These are phyloP conservation scores for Citrus inodora DNA, from an alignment of 345 rosid genomes.

Conservation along the genomic window DNA sequence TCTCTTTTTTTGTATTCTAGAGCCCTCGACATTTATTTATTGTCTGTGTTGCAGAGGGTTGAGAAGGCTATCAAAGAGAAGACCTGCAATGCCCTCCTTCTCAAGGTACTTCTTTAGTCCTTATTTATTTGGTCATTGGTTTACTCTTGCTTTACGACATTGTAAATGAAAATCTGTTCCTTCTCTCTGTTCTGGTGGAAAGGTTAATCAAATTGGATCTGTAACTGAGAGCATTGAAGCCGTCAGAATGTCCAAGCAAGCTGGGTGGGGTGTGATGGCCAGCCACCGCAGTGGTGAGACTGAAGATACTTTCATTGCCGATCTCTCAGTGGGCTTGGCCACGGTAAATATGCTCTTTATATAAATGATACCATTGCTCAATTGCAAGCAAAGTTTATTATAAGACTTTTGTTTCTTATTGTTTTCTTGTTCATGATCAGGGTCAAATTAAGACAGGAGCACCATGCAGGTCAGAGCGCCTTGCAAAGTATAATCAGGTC, in stretches of 20 bases:
- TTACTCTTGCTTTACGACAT: background rate
- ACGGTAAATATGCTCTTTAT: constrained; percentile 46
- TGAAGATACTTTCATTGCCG: constrained; percentile 96
- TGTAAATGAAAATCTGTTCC: background rate
- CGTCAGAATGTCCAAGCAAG: constrained; percentile 92
- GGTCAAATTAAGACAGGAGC: constrained; percentile 99
- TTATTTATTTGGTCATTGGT: background rate
- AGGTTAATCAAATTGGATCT: constrained; percentile 98
- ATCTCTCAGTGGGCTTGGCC: constrained; percentile 88
- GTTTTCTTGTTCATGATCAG: constrained; percentile 27
- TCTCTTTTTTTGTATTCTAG: background rate
- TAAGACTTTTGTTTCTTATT: background rate
- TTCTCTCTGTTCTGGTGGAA: constrained; percentile 1
- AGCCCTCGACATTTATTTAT: background rate
- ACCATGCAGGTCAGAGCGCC: constrained; percentile 97
- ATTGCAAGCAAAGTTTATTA: no score
- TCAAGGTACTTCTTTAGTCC: constrained; percentile 48
- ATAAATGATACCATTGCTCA: background rate
- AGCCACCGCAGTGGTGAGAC: constrained; percentile 99
- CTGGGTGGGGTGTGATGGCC: constrained; percentile 99
- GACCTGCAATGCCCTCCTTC: constrained; percentile 91
- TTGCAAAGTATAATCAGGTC: constrained; percentile 96
- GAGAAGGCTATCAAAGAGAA: constrained; percentile 83
- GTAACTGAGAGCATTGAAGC: constrained; percentile 99
- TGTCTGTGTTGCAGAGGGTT: constrained; percentile 58